Conservation (phyloP, 2,329 filamentous ascomycete genomes). For the Ophiostoma populinum region DNA sequence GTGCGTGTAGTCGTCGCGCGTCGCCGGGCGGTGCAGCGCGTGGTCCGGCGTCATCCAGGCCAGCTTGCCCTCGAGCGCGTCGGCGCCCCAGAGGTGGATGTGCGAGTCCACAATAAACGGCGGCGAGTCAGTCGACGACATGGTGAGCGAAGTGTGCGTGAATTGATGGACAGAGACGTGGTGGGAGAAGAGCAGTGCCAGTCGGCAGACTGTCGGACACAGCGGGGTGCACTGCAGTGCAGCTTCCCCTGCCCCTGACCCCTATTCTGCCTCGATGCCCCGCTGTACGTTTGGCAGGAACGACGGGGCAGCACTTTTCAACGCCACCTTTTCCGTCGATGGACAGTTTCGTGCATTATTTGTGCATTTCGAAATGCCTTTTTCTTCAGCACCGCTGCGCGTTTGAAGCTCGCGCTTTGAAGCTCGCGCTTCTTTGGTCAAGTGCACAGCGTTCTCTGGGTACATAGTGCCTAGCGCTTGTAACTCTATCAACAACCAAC, state of each 20-base stretch:
- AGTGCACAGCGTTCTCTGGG: too few species aligned
- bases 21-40: slow-evolving; percentile 46
- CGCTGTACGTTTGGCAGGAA: neutral
- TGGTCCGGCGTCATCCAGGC: slow-evolving; percentile 47
- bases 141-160: slow-evolving; percentile 2
- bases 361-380: too few species aligned
- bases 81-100: slow-evolving; percentile 68
- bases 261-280: slow-evolving; percentile 1
- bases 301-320: neutral
- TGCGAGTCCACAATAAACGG: slow-evolving; percentile 64
- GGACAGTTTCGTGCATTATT: too few species aligned
- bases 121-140: slow-evolving; percentile 8
- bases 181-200: too few species aligned
- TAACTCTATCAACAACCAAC: neutral
- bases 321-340: too few species aligned
- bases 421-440: too few species aligned
- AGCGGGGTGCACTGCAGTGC: neutral
- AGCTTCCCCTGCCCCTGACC: neutral
- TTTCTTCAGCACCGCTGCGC: neutral
- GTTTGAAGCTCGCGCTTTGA: neutral
- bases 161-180: too few species aligned
- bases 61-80: slow-evolving; percentile 46
- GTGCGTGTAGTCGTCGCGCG: slow-evolving; percentile 40
- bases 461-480: neutral
- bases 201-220: neutral